Conservation (phyloP, 306 rosid species). For the Sicyos edulis region DNA sequence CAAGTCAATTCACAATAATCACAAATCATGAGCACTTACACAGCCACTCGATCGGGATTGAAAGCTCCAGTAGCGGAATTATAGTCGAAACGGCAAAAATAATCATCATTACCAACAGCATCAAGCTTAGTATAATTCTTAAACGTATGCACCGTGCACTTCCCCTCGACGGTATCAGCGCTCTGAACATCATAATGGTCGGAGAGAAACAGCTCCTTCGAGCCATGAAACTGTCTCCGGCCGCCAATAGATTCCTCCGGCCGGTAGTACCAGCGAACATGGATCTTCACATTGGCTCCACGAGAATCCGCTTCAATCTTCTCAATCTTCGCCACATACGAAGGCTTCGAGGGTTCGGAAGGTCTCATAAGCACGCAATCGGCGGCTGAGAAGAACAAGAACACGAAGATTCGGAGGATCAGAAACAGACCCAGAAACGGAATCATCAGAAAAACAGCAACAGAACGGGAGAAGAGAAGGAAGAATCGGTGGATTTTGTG, state of each 20-base stretch:
- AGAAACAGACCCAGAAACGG: not conserved
- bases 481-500: not conserved
- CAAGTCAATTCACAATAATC: not conserved
- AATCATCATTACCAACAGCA: conserved; percentile 93
- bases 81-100: conserved; percentile 97
- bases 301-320: conserved; percentile 91
- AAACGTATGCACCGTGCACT: conserved; percentile 89
- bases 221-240: conserved; percentile 95
- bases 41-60: conserved; percentile 95
- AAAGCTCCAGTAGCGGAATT: conserved; percentile 88
- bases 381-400: conserved; percentile 43
- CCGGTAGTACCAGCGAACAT: conserved; percentile 94
- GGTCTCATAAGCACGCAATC: conserved; percentile 96
- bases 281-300: conserved; percentile 82
- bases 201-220: conserved; percentile 89
- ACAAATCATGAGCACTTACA: conserved; percentile 37
- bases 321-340: conserved; percentile 90
- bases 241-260: conserved; percentile 99
- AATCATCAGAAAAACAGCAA: not conserved
- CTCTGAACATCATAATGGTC: conserved; percentile 91
- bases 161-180: conserved; percentile 80
- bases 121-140: conserved; percentile 92
- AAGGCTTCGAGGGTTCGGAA: conserved; percentile 67
- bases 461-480: not conserved
- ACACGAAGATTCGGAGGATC: not conserved